phyloP scores from a whole-genome alignment of 1,139 yeast genomes.

The Lodderomyces pseudojiufengensis region DNA sequence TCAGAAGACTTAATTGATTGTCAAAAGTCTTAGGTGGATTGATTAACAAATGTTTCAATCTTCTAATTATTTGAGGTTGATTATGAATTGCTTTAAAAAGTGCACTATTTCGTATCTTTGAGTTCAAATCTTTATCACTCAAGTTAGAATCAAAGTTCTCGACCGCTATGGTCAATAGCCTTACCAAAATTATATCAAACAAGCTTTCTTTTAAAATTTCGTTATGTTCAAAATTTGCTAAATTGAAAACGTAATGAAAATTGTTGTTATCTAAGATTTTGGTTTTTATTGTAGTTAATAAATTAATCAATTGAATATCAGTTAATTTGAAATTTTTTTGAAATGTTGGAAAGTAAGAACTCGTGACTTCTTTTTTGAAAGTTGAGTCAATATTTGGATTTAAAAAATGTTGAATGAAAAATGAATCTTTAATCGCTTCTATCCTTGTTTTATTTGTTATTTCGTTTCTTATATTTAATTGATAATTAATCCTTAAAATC shows the following conservation, averaged over 20 bases:
- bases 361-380: slow-evolving; percentile 6
- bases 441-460: slow-evolving; percentile 19
- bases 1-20: slow-evolving; percentile 2
- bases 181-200: slow-evolving; percentile 53
- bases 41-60: slow-evolving; percentile 11
- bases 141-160: slow-evolving; percentile 45
- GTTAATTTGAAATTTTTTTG: slow-evolving; percentile 37
- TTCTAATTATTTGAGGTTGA: slow-evolving; percentile 5
- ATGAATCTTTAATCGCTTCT: slow-evolving; percentile 33
- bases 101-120: slow-evolving; percentile 39
- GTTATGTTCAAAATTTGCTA: slow-evolving; percentile 29
- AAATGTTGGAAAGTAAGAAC: slow-evolving; percentile 19
- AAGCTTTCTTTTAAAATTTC: slow-evolving; percentile 21
- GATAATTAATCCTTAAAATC: slow-evolving; percentile 11
- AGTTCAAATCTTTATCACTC: slow-evolving; percentile 35
- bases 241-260: slow-evolving; percentile 34
- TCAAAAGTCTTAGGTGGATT: slow-evolving; percentile 6
- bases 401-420: slow-evolving; percentile 42
- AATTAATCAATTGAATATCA: slow-evolving; percentile 49
- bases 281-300: slow-evolving; percentile 52
- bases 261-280: slow-evolving; percentile 17
- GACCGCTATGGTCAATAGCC: slow-evolving; percentile 54
- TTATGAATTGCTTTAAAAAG: slow-evolving; percentile 43
- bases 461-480: slow-evolving; percentile 4
- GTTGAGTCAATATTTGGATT: slow-evolving; percentile 15